Conservation (phyloP, 2,329 filamentous ascomycete genomes). For the Beauveria sp. region DNA sequence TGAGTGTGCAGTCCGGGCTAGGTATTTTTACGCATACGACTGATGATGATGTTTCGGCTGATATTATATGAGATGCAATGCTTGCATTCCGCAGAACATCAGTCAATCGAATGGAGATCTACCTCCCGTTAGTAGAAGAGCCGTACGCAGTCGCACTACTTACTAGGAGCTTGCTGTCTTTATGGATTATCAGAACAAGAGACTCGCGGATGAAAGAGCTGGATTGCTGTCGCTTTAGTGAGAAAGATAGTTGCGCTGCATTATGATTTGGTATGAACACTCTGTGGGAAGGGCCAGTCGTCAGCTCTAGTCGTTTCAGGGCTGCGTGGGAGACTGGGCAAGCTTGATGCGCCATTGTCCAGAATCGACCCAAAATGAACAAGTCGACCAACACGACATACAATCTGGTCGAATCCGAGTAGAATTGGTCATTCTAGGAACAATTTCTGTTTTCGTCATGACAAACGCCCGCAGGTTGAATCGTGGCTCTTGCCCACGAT, state of each 20-base stretch:
- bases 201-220: neutral
- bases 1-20: constrained; percentile 19
- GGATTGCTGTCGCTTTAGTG: neutral
- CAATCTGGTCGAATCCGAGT: neutral
- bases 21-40: constrained; percentile 21
- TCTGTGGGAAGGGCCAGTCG: neutral
- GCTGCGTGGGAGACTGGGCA: neutral
- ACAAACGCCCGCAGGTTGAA: neutral
- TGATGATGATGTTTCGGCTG: constrained; percentile 12
- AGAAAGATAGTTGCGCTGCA: neutral
- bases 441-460: neutral
- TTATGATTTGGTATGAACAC: constrained; percentile 1
- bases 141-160: neutral
- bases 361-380: no score
- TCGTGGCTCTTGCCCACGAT: neutral
- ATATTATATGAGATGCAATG: neutral
- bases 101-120: constrained; percentile 8
- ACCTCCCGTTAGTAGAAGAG: neutral
- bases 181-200: neutral
- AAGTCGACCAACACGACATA: neutral
- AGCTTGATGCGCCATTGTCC: neutral
- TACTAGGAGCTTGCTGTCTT: constrained; percentile 2
- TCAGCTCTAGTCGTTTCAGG: constrained; percentile 1
- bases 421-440: neutral
- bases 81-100: constrained; percentile 1